phyloP scores from a whole-genome alignment of 2,329 filamentous ascomycete genomes.

The Cladosporium halotolerans region DNA sequence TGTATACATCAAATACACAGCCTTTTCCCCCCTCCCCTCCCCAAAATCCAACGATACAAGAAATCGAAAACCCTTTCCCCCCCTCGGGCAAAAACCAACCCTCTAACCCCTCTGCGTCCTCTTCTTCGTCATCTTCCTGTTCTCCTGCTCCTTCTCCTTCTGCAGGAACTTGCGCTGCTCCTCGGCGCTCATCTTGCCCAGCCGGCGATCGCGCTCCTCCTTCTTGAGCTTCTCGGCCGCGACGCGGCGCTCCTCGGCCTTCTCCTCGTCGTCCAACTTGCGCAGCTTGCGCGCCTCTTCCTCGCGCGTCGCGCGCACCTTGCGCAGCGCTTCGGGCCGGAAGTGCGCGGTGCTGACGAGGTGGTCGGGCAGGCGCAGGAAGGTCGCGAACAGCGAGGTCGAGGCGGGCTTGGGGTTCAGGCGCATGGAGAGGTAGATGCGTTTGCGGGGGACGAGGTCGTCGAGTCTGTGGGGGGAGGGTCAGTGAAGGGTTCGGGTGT shows the following conservation, averaged over 20 bases:
- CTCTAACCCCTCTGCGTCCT: constrained; percentile 47
- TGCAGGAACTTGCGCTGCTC: constrained; percentile 57
- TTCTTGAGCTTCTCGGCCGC: constrained; percentile 61
- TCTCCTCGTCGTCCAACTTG: constrained; percentile 67
- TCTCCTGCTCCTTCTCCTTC: constrained; percentile 76
- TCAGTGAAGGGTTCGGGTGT: not conserved
- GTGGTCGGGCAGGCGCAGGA: constrained; percentile 71
- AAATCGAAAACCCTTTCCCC: not conserved
- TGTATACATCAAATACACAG: not conserved
- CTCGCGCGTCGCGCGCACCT: constrained; percentile 74
- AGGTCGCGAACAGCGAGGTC: constrained; percentile 71
- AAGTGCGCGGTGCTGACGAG: constrained; percentile 75
- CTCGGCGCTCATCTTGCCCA: constrained; percentile 61
- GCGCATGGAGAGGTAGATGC: constrained; percentile 68
- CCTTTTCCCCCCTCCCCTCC: no score
- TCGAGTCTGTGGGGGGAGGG: constrained; percentile 55
- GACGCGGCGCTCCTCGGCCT: constrained; percentile 54
- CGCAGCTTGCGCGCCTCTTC: constrained; percentile 72
- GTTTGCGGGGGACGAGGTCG: constrained; percentile 79
- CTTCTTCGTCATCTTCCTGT: constrained; percentile 55
- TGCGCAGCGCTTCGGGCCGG: constrained; percentile 79
- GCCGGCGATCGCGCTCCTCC: constrained; percentile 66
- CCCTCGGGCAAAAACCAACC: not conserved
- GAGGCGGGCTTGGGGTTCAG: constrained; percentile 57
- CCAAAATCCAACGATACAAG: not conserved